Evolutionary conservation across 331 rosid species (phyloP).

Genomic region (Pyrus hybrid): DNA sequence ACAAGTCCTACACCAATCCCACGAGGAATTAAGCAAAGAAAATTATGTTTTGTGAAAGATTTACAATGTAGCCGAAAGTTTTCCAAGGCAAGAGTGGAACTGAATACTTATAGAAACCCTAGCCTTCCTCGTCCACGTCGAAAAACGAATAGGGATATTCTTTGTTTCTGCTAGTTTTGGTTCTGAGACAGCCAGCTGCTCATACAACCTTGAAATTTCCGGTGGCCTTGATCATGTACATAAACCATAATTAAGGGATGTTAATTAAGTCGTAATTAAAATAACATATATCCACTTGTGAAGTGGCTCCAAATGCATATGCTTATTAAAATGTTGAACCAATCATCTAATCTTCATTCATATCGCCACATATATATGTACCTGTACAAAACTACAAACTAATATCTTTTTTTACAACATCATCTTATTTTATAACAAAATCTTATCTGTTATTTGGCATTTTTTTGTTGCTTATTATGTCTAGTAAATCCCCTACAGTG

Average conservation of each 20-base stretch:
- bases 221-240: not conserved
- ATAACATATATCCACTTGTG: not conserved
- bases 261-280: not conserved
- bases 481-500: not conserved
- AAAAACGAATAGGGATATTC: constrained; percentile 1
- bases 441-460: not conserved
- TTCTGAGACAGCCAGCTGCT: constrained; percentile 3
- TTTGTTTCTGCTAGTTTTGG: not conserved
- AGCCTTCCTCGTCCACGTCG: constrained; percentile 11
- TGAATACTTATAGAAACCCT: constrained; percentile 14
- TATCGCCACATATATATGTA: constrained; percentile 6
- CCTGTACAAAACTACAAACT: not conserved
- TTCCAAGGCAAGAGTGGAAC: not conserved
- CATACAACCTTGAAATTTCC: constrained; percentile 4
- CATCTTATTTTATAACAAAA: no score
- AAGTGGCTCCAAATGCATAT: not conserved
- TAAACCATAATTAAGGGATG: not conserved
- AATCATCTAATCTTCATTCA: not conserved
- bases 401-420: not conserved
- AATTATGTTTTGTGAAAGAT: not conserved
- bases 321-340: not conserved
- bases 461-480: not conserved
- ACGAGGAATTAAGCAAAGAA: not conserved
- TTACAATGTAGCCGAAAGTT: constrained; percentile 18
- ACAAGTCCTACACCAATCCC: not conserved